These are phyloP conservation scores for Aspergillus avenaceus DNA, from an alignment of 495 filamentous ascomycete species.

Conservation along the genomic window DNA sequence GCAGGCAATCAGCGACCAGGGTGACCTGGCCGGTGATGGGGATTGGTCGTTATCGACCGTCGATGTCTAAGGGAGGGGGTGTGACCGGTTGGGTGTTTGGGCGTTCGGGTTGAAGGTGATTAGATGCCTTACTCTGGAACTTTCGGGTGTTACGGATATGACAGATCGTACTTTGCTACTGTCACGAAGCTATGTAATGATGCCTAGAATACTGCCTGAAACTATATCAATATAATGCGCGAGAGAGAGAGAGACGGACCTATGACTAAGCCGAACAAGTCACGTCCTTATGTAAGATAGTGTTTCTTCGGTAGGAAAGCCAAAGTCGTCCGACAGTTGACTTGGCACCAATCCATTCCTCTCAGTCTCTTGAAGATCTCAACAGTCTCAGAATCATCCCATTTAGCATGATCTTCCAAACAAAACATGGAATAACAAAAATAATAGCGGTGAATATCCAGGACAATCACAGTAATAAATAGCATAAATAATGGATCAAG, in stretches of 20 bases:
- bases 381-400: too few species aligned
- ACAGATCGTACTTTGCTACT: background rate
- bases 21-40: background rate
- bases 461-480: too few species aligned
- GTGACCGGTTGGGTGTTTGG: background rate
- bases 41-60: background rate
- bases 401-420: too few species aligned
- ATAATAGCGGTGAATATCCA: too few species aligned
- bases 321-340: too few species aligned
- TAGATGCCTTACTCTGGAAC: background rate
- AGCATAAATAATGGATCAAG: too few species aligned
- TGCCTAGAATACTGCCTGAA: background rate
- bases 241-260: too few species aligned
- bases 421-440: too few species aligned
- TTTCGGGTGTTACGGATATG: background rate
- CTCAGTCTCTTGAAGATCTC: background rate
- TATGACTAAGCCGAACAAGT: background rate
- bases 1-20: constrained; percentile 7
- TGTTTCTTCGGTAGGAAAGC: too few species aligned
- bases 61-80: background rate
- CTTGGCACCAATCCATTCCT: background rate
- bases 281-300: background rate
- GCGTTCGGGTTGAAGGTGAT: background rate
- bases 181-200: background rate
- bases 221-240: background rate